phyloP scores from a whole-genome alignment of 192 early-diverging fungal species.

The Phlyctochytrium planicorne region DNA sequence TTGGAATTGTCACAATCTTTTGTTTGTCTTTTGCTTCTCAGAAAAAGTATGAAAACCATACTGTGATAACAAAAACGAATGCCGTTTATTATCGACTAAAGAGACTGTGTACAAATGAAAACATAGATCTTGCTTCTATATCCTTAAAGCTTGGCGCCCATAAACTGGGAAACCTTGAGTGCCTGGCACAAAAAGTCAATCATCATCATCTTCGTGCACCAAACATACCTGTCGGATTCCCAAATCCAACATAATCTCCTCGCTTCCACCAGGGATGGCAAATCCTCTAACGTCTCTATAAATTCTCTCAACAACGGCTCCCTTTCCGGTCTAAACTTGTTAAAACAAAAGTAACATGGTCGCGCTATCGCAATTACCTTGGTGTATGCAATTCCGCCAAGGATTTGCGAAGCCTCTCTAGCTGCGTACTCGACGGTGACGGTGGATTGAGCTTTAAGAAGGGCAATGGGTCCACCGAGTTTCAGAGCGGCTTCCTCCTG shows the following conservation, averaged over 20 bases:
- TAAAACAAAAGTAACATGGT: slow-evolving; percentile 1
- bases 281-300: slow-evolving; percentile 35
- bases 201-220: neutral
- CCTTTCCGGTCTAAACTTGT: slow-evolving; percentile 23
- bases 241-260: slow-evolving; percentile 44
- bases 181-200: slow-evolving; percentile 7
- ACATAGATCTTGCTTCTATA: too few species aligned
- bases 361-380: slow-evolving; percentile 12
- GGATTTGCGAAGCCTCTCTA: slow-evolving; percentile 59
- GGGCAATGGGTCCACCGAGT: slow-evolving; percentile 50
- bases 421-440: slow-evolving; percentile 46
- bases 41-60: too few species aligned
- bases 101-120: too few species aligned
- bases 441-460: slow-evolving; percentile 41
- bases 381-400: slow-evolving; percentile 54
- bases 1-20: neutral
- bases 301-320: slow-evolving; percentile 39
- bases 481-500: slow-evolving; percentile 37
- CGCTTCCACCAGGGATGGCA: slow-evolving; percentile 37
- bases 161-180: slow-evolving; percentile 26
- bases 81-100: too few species aligned
- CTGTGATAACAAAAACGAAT: too few species aligned
- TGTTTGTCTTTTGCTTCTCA: too few species aligned
- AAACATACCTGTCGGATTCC: slow-evolving; percentile 26
- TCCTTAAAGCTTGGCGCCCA: slow-evolving; percentile 24